Evolutionary conservation across 352 stramenopile genomes (phyloP).

Genomic region (Globisporangium nodosum): DNA sequence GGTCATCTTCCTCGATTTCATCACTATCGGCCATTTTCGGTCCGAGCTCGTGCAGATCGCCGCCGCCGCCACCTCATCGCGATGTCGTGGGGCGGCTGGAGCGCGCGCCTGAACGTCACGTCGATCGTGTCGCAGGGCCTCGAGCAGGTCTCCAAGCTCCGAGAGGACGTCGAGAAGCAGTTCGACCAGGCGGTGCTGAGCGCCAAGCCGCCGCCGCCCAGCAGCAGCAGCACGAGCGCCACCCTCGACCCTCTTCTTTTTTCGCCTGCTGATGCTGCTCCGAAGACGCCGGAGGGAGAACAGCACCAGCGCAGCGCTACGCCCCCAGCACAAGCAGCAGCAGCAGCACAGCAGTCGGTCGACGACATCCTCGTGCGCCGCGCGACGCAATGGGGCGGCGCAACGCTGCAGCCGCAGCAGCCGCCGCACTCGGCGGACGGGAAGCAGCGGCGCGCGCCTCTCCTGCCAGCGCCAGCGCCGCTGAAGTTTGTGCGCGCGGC

Average conservation of each 20-base stretch:
- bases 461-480: neutral
- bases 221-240: neutral
- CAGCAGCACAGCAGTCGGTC: slow-evolving; percentile 7
- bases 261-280: no score
- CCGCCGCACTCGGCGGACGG: slow-evolving; percentile 20
- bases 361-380: slow-evolving; percentile 26
- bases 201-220: slow-evolving; percentile 6
- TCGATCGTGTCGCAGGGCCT: slow-evolving; percentile 81
- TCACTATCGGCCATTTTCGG: neutral
- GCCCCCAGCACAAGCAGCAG: neutral
- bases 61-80: neutral
- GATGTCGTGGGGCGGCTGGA: slow-evolving; percentile 64
- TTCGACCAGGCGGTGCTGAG: slow-evolving; percentile 76
- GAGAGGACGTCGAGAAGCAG: slow-evolving; percentile 85
- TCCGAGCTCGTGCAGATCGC: neutral
- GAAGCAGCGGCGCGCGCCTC: slow-evolving; percentile 5
- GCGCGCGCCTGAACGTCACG: slow-evolving; percentile 69
- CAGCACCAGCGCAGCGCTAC: neutral
- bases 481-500: neutral
- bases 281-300: no score
- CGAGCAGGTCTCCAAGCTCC: slow-evolving; percentile 77
- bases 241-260: neutral
- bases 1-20: neutral
- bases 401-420: slow-evolving; percentile 4
- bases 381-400: slow-evolving; percentile 11